Conservation (phyloP, 202 grass and related monocot species). For the Miscanthus sacchariflorus region DNA sequence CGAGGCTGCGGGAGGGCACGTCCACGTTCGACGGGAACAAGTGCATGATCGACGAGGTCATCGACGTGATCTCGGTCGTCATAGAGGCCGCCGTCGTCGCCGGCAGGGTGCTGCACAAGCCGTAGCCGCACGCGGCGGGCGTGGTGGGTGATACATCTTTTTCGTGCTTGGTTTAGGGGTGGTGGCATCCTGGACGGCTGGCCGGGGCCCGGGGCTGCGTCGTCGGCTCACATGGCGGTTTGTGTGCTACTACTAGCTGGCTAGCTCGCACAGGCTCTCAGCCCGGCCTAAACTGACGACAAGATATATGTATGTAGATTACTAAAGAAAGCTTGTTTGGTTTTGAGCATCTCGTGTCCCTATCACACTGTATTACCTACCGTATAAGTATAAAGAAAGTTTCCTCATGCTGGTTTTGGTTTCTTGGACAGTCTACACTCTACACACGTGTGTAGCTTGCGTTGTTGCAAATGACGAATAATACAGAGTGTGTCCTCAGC, state of each 20-base stretch:
- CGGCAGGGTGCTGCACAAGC: conserved; percentile 88
- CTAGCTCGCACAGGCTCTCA: neutral
- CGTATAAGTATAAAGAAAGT: conserved; percentile 11
- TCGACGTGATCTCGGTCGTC: conserved; percentile 84
- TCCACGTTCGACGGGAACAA: conserved; percentile 84
- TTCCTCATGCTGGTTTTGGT: neutral
- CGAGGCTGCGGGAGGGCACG: conserved; percentile 53
- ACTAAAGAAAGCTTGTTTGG: neutral
- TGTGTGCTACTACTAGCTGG: neutral
- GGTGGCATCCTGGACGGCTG: conserved; percentile 8
- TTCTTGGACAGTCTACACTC: neutral
- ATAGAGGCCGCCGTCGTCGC: conserved; percentile 92
- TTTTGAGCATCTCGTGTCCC: conserved; percentile 5
- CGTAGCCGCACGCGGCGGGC: conserved; percentile 51
- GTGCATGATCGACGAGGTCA: conserved; percentile 94
- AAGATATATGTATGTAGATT: conserved; percentile 5
- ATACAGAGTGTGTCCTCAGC: neutral
- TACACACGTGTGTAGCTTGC: neutral
- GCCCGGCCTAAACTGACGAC: conserved; percentile 24
- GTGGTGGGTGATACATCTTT: conserved; percentile 47
- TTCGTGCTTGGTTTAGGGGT: conserved; percentile 42
- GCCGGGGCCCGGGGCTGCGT: conserved; percentile 10
- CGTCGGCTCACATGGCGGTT: conserved; percentile 47
- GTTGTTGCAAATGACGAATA: neutral
- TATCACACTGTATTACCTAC: conserved; percentile 12